Conservation (phyloP, 1,139 yeast species). For the Candida sanyaensis region DNA sequence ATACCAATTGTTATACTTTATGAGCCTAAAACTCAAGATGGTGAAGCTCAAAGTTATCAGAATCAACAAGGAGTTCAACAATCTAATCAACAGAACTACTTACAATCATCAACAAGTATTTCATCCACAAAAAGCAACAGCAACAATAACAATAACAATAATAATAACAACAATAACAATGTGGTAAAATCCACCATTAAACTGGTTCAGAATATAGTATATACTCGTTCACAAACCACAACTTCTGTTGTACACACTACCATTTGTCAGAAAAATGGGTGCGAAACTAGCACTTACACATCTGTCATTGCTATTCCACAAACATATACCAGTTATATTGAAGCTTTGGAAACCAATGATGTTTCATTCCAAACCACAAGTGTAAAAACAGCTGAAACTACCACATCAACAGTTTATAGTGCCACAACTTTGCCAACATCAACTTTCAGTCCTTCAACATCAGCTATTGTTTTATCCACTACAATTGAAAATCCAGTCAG, state of each 20-base stretch:
- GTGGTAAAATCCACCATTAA: background rate
- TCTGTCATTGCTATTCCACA: constrained; percentile 15
- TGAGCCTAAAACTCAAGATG: constrained; percentile 13
- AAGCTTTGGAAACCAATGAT: background rate
- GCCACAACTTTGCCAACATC: constrained; percentile 26
- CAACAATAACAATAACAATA: no score
- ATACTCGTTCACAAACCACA: constrained; percentile 9
- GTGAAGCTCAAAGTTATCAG: background rate
- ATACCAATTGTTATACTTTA: constrained; percentile 36
- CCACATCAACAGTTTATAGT: constrained; percentile 25
- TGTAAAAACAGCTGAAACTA: constrained; percentile 22
- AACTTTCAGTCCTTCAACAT: constrained; percentile 20
- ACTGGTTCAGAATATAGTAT: background rate
- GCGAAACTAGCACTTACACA: constrained; percentile 12
- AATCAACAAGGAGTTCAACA: constrained; percentile 3
- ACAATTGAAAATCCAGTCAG: constrained; percentile 30
- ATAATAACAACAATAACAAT: constrained; percentile 3
- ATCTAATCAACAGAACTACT: background rate
- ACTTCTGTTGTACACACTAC: constrained; percentile 9
- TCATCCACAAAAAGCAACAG: no score
- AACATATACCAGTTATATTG: constrained; percentile 6
- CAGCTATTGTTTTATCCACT: constrained; percentile 20
- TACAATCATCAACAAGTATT: background rate
- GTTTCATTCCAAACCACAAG: constrained; percentile 9
- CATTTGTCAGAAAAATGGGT: constrained; percentile 15